Conservation (phyloP, 345 rosid genomes). For the Populus euphratica region DNA sequence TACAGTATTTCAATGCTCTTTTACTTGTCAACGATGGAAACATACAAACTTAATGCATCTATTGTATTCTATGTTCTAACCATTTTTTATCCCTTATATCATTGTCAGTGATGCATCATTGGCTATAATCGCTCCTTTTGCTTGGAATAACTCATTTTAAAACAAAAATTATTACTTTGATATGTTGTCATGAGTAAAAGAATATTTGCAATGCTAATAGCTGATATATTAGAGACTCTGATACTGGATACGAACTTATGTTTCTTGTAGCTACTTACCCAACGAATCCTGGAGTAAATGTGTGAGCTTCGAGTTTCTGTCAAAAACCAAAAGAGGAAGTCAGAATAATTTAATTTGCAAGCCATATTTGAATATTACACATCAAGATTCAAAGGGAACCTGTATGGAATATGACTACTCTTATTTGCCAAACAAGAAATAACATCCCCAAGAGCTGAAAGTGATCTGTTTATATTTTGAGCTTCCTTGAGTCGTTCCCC, state of each 20-base stretch:
- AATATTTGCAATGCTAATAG: neutral
- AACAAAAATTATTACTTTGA: no score
- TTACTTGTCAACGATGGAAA: no score
- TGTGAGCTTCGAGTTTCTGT: slow-evolving; percentile 47
- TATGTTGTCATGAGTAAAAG: neutral
- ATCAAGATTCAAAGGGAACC: slow-evolving; percentile 9
- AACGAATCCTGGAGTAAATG: slow-evolving; percentile 44
- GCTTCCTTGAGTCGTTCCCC: slow-evolving; percentile 50
- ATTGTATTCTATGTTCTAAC: no score
- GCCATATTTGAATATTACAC: neutral
- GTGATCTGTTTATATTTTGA: slow-evolving; percentile 43
- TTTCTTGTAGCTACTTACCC: slow-evolving; percentile 20
- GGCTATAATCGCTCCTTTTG: no score
- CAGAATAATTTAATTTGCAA: neutral
- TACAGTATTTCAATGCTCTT: no score
- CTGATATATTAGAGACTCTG: neutral
- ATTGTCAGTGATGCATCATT: no score
- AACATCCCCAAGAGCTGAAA: slow-evolving; percentile 47
- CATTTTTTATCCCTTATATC: no score
- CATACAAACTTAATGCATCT: no score
- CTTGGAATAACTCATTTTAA: no score
- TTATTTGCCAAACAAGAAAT: slow-evolving; percentile 40
- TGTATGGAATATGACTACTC: slow-evolving; percentile 45
- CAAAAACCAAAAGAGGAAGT: neutral
- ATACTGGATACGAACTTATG: no score